A percentile compares a stretch with the other conserved stretches of the same genome.
These are phyloP conservation scores for Mesembryanthemum crystallinum DNA, from an alignment of 148 eudicot genomes.

Conservation along the genomic window DNA sequence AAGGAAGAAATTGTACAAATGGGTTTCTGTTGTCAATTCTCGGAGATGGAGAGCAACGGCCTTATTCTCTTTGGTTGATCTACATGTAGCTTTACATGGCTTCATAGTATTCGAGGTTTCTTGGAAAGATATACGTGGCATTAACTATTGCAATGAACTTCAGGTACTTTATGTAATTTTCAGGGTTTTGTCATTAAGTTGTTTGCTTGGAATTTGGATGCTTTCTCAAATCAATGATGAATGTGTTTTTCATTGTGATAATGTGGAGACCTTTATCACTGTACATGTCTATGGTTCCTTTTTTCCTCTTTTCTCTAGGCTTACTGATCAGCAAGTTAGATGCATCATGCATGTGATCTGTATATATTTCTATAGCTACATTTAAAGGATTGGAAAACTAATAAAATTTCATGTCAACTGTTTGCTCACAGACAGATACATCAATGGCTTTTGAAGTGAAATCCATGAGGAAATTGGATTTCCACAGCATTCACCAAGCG, in stretches of 20 bases:
- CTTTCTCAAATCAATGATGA: not conserved
- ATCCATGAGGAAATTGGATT: constrained; percentile 90
- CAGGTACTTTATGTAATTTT: constrained; percentile 55
- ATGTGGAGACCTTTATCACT: no score
- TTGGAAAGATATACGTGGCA: constrained; percentile 83
- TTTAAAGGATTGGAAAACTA: not conserved
- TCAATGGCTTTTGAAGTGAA: constrained; percentile 79
- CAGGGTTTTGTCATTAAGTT: no score
- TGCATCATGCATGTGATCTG: no score
- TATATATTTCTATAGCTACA: no score
- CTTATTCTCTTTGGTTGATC: constrained; percentile 60
- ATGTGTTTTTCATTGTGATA: not conserved
- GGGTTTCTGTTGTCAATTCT: constrained; percentile 67
- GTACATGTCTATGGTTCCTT: no score
- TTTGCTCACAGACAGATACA: constrained; percentile 68
- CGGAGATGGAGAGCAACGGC: constrained; percentile 52
- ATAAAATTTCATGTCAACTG: not conserved
- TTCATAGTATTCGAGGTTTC: constrained; percentile 86
- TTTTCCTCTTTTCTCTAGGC: no score
- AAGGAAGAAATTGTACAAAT: constrained; percentile 36
- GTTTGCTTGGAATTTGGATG: not conserved
- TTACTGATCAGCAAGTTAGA: no score
- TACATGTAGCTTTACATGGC: constrained; percentile 80
- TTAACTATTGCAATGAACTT: constrained; percentile 88
- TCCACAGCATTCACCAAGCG: constrained; percentile 81